Evolutionary conservation across 345 rosid genomes (phyloP).

Genomic region (Schrenkiella parvula): DNA sequence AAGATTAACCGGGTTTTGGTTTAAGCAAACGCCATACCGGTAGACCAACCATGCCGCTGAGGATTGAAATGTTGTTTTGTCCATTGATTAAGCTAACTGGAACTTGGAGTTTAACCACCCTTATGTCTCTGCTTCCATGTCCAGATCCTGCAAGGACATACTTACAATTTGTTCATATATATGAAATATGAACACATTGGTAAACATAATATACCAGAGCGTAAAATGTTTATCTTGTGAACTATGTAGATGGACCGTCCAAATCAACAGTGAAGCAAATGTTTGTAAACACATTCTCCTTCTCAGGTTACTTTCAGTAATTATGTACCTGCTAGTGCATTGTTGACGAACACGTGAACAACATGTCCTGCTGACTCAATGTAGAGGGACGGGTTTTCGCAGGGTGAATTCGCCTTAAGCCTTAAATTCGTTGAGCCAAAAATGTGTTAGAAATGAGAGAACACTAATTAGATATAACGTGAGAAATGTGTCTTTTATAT

Average conservation of each 20-base stretch:
- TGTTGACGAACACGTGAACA: slow-evolving; percentile 62
- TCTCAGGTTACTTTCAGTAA: background rate
- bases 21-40: slow-evolving; percentile 47
- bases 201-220: background rate
- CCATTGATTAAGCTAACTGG: slow-evolving; percentile 43
- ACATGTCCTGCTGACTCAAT: slow-evolving; percentile 67
- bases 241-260: background rate
- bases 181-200: background rate
- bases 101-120: slow-evolving; percentile 42
- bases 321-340: slow-evolving; percentile 39
- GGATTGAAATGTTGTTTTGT: slow-evolving; percentile 62
- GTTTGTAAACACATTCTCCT: background rate
- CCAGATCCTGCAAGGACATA: slow-evolving; percentile 47
- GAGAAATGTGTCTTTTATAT: background rate
- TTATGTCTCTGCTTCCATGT: slow-evolving; percentile 61
- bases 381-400: slow-evolving; percentile 50
- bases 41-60: slow-evolving; percentile 84
- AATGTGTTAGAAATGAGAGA: background rate
- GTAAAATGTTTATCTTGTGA: background rate
- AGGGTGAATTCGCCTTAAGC: slow-evolving; percentile 47
- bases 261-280: background rate
- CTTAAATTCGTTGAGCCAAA: slow-evolving; percentile 27
- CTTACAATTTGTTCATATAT: background rate
- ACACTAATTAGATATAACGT: background rate
- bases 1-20: background rate